These are phyloP conservation scores for Jacaranda copaia DNA, from an alignment of 257 asterid genomes.

Conservation along the genomic window DNA sequence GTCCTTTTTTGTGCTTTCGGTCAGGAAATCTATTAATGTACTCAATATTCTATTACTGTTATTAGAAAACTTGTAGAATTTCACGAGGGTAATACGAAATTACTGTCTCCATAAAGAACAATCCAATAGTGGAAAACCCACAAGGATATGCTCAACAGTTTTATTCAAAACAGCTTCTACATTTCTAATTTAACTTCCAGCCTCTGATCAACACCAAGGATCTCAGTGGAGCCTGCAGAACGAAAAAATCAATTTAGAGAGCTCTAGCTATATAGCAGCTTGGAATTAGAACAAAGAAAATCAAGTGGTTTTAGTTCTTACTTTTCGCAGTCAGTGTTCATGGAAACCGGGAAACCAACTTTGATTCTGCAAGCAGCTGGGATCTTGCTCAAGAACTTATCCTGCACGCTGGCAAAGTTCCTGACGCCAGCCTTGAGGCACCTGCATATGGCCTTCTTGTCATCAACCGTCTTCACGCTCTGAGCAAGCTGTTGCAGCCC, in stretches of 20 bases:
- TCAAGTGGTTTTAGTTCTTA: conserved; percentile 35
- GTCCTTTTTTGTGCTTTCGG: background rate
- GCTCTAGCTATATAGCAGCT: background rate
- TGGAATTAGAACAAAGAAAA: background rate
- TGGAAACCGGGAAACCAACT: conserved; percentile 69
- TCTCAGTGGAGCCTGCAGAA: conserved; percentile 57
- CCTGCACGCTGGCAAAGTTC: conserved; percentile 62
- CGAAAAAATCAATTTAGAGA: background rate
- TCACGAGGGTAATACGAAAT: conserved; percentile 10
- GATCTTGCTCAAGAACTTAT: conserved; percentile 58
- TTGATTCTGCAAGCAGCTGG: conserved; percentile 59
- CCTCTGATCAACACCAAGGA: conserved; percentile 27
- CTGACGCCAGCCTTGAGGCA: conserved; percentile 67
- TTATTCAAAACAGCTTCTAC: conserved; percentile 44
- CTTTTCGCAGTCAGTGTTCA: conserved; percentile 62
- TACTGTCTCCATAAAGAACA: conserved; percentile 4
- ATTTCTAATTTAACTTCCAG: conserved; percentile 28
- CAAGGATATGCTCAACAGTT: conserved; percentile 36
- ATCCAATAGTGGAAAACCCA: conserved; percentile 13
- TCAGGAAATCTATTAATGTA: conserved; percentile 4
- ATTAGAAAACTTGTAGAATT: conserved; percentile 13
- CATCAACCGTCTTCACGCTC: conserved; percentile 51
- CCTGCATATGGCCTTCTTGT: conserved; percentile 64
- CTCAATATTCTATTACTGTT: conserved; percentile 26
- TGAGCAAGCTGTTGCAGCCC: conserved; percentile 54